A percentile compares a stretch with the other conserved stretches of the same genome.
These are phyloP conservation scores for Ampelocalamus luodianensis DNA, from an alignment of 176 grass and related monocot species.

Conservation along the genomic window DNA sequence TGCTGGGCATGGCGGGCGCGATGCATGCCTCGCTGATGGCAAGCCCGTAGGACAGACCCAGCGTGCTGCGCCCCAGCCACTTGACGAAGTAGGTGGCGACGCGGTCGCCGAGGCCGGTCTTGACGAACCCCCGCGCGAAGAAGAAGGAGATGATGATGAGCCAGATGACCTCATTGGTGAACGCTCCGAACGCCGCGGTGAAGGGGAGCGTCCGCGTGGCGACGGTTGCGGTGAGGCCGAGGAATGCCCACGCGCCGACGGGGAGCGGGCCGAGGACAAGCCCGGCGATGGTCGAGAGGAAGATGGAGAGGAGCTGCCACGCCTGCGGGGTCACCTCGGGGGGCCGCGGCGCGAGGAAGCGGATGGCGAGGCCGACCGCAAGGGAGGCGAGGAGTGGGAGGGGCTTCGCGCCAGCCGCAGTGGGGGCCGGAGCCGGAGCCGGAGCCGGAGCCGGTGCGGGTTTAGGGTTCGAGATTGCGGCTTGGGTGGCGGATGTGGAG, in stretches of 20 bases:
- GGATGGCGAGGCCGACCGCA: slow-evolving; percentile 59
- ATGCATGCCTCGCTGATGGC: slow-evolving; percentile 78
- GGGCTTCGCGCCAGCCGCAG: slow-evolving; percentile 59
- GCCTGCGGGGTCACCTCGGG: slow-evolving; percentile 61
- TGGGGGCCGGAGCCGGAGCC: no score
- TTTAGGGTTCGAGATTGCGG: slow-evolving; percentile 15
- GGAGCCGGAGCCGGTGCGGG: background rate
- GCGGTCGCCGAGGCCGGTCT: slow-evolving; percentile 85
- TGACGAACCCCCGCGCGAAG: slow-evolving; percentile 89
- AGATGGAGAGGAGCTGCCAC: slow-evolving; percentile 89
- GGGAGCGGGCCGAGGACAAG: slow-evolving; percentile 73
- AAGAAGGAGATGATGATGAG: no score
- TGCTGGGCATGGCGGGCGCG: slow-evolving; percentile 91
- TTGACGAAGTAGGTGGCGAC: slow-evolving; percentile 92
- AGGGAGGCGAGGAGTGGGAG: slow-evolving; percentile 56
- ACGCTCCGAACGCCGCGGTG: slow-evolving; percentile 65
- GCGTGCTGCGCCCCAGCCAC: slow-evolving; percentile 73
- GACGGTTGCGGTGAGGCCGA: slow-evolving; percentile 67
- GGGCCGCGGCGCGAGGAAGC: slow-evolving; percentile 63
- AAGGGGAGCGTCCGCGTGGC: slow-evolving; percentile 68
- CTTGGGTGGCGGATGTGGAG: slow-evolving; percentile 28
- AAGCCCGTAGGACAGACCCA: slow-evolving; percentile 83
- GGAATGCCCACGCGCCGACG: slow-evolving; percentile 79
- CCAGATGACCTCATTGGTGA: no score
- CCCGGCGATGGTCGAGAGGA: slow-evolving; percentile 70